A percentile compares a stretch with the other conserved stretches of the same genome.
These are phyloP conservation scores for Aspergillus novofumigatus DNA, from an alignment of 2,329 filamentous ascomycete genomes.

Conservation along the genomic window DNA sequence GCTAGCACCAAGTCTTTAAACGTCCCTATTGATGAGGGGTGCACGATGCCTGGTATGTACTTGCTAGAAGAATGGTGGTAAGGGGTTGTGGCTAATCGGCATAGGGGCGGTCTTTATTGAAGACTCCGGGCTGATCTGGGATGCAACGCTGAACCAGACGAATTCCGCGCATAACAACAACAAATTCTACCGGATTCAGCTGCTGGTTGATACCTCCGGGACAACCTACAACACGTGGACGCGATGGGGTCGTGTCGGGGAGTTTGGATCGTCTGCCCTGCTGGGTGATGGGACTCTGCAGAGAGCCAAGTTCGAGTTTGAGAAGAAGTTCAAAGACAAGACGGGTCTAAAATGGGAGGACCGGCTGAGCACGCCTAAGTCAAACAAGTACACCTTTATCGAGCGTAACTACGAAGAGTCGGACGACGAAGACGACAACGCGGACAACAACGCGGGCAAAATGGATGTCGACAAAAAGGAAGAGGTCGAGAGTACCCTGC, in stretches of 20 bases:
- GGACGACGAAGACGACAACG: constrained; percentile 36
- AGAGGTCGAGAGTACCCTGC: constrained; percentile 54
- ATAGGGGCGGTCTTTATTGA: constrained; percentile 59
- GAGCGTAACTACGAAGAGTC: constrained; percentile 71
- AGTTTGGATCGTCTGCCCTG: constrained; percentile 44
- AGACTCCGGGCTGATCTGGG: constrained; percentile 63
- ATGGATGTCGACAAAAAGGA: constrained; percentile 34
- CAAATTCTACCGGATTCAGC: constrained; percentile 75
- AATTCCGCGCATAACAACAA: constrained; percentile 70
- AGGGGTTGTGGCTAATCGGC: background rate
- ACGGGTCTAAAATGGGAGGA: constrained; percentile 50
- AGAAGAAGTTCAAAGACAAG: constrained; percentile 57
- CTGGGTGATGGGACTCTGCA: constrained; percentile 37
- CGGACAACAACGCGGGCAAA: constrained; percentile 12
- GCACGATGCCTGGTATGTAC: constrained; percentile 4
- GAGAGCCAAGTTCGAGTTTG: constrained; percentile 43
- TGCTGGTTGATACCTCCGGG: constrained; percentile 37
- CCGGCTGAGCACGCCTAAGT: constrained; percentile 47
- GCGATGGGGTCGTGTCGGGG: constrained; percentile 73
- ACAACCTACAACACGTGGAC: constrained; percentile 62
- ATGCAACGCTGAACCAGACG: constrained; percentile 75
- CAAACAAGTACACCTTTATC: constrained; percentile 69
- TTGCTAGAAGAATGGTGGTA: background rate
- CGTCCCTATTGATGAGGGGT: constrained; percentile 46
- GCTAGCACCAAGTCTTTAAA: constrained; percentile 39